Conservation (phyloP, 129 eudicot genomes). For the Flaveria linearis region DNA sequence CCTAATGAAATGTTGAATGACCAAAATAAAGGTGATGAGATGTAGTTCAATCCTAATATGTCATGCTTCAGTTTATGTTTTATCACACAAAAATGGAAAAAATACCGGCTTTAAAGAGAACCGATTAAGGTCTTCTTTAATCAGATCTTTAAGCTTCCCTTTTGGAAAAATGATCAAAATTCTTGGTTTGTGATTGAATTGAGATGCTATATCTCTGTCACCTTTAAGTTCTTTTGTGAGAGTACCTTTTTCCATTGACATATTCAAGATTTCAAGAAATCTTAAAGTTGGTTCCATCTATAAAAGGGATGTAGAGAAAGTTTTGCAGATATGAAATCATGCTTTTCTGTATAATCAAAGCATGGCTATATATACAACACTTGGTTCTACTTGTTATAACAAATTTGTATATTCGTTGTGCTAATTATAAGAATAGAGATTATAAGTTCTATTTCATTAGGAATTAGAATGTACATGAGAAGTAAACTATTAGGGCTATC, state of each 20-base stretch:
- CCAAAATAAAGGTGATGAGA: background rate
- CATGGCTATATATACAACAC: background rate
- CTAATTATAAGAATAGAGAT: background rate
- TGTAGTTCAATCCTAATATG: background rate
- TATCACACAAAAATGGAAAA: background rate
- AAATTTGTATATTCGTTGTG: background rate
- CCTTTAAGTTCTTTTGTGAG: background rate
- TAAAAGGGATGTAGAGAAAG: background rate
- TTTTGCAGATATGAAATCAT: background rate
- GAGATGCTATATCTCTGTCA: background rate
- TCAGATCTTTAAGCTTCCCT: background rate
- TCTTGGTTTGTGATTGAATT: background rate
- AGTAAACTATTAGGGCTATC: background rate
- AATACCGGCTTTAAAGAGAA: background rate
- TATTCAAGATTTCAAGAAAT: constrained; percentile 12
- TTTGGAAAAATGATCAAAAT: background rate
- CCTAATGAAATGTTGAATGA: constrained; percentile 10
- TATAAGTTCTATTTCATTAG: background rate
- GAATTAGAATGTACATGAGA: background rate
- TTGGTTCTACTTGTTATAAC: background rate
- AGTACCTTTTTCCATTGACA: background rate
- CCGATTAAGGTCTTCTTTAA: background rate
- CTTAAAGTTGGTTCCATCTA: constrained; percentile 3
- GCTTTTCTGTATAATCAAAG: background rate
- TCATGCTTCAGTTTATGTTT: background rate